Percentiles rank a stretch among this genome's conserved stretches.
phyloP scores from a whole-genome alignment of 352 stramenopile species.

The Phytophthora citricola region DNA sequence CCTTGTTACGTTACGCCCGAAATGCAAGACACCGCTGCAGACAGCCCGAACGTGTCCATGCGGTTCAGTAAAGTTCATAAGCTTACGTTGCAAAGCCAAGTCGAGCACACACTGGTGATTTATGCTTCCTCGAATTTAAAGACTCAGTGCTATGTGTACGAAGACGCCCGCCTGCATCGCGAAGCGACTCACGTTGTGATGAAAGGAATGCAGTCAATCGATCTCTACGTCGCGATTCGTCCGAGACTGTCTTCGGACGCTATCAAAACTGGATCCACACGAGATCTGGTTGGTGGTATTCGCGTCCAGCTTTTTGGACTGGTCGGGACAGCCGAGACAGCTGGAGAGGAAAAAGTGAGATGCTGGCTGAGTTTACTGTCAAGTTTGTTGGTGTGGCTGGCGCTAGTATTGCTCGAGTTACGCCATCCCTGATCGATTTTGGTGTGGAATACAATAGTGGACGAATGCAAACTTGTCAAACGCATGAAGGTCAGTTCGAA shows the following conservation, averaged over 20 bases:
- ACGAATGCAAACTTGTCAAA: slow-evolving; percentile 46
- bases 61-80: slow-evolving; percentile 91
- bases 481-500: slow-evolving; percentile 77
- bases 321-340: slow-evolving; percentile 9
- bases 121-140: slow-evolving; percentile 89
- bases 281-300: slow-evolving; percentile 88
- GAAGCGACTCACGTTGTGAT: slow-evolving; percentile 82
- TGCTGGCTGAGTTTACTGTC: slow-evolving; percentile 88
- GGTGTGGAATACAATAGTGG: slow-evolving; percentile 75
- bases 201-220: slow-evolving; percentile 63
- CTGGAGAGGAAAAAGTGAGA: slow-evolving; percentile 60
- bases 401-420: slow-evolving; percentile 78
- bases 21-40: slow-evolving; percentile 80
- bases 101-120: slow-evolving; percentile 73
- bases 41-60: slow-evolving; percentile 75
- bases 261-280: slow-evolving; percentile 78
- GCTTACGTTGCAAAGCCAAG: slow-evolving; percentile 83
- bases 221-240: slow-evolving; percentile 84
- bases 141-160: slow-evolving; percentile 90
- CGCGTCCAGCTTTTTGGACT: slow-evolving; percentile 84
- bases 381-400: slow-evolving; percentile 89
- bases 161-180: slow-evolving; percentile 71
- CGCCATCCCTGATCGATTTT: slow-evolving; percentile 75
- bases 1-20: slow-evolving; percentile 87
- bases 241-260: slow-evolving; percentile 81